Base-by-base conservation (phyloP, 768 basidiomycete species). In the Coprinopsis sp. region DNA sequence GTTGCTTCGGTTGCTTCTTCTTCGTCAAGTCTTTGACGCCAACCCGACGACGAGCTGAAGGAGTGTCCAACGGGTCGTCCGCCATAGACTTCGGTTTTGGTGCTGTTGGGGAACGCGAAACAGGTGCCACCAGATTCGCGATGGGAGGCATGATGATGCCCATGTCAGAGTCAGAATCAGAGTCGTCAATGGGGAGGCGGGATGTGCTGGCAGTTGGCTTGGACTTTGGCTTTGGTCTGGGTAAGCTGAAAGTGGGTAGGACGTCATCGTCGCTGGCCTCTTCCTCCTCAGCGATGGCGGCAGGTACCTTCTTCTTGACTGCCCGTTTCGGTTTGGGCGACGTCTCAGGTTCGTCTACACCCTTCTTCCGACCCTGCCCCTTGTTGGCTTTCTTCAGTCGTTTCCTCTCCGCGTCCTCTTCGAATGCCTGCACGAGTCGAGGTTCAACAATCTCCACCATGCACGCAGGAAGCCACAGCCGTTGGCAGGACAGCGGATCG, bases 381-480 rank as follows among this genome's bases (percentile, higher is more conserved):
- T 76, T 84, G 50, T 64, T 66, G 14, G 67, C 58, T 57, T 81
- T 77, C 61, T 79, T 80, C 30, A 62, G 67, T 30, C 61, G 60
- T 54, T 81, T 87, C 49, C 59, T 63, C 49, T 69, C 68, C 51
- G 72, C 63, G 13, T 57, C 54, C 10, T 69, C 73, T 48, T 88
- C 79, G 52, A 74, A 92, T 14, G 73, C 73, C 33, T 75, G 64
- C 4, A 84, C 83, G 19, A 94, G 58, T 3, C 65, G 64, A 7
- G 89, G 86, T 49, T 81, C 84, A 2, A 77, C 88, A 25, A 80
- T 62, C 11, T 69, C 64, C 10, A 93, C 76, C 73, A 95, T 84
- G 44, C 75, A 82, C 19, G 86, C 89, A 0, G 91, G 87, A 64
- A 92, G 76, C 91, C 91, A 95, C 10, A 91, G 60, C 12, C 84